Percentiles rank a stretch among this genome's conserved stretches.
phyloP scores from a whole-genome alignment of 2,329 filamentous ascomycete species.

The Fusarium udum region DNA sequence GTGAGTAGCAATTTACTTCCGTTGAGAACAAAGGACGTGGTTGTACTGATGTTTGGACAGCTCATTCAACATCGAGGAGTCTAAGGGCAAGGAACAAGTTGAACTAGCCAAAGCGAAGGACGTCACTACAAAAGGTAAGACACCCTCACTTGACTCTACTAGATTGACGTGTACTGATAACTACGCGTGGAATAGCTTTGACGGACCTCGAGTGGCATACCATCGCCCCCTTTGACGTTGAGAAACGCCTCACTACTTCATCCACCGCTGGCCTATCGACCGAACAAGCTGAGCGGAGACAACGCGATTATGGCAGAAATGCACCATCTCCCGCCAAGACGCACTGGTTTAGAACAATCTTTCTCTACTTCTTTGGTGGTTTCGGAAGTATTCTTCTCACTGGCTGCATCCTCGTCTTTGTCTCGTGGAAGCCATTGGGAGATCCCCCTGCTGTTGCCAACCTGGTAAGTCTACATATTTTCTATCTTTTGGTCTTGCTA shows the following conservation, averaged over 20 bases:
- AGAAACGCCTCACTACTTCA: constrained; percentile 12
- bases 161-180: neutral
- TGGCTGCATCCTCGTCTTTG: neutral
- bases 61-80: constrained; percentile 8
- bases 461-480: neutral
- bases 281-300: neutral
- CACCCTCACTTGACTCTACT: accelerated
- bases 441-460: constrained; percentile 3
- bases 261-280: neutral
- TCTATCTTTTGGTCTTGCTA: accelerated
- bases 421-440: constrained; percentile 11
- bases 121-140: neutral
- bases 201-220: constrained; percentile 16
- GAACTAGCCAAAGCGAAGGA: neutral
- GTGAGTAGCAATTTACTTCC: accelerated
- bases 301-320: constrained; percentile 6
- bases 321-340: constrained; percentile 5
- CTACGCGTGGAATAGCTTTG: neutral
- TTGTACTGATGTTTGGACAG: neutral
- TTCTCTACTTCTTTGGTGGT: constrained; percentile 7
- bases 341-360: constrained; percentile 10
- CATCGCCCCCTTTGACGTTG: neutral
- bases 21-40: accelerated
- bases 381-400: constrained; percentile 10
- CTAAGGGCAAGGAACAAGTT: constrained; percentile 6